phyloP scores from a whole-genome alignment of 2,329 filamentous ascomycete genomes.

The Claviceps fusiformis region DNA sequence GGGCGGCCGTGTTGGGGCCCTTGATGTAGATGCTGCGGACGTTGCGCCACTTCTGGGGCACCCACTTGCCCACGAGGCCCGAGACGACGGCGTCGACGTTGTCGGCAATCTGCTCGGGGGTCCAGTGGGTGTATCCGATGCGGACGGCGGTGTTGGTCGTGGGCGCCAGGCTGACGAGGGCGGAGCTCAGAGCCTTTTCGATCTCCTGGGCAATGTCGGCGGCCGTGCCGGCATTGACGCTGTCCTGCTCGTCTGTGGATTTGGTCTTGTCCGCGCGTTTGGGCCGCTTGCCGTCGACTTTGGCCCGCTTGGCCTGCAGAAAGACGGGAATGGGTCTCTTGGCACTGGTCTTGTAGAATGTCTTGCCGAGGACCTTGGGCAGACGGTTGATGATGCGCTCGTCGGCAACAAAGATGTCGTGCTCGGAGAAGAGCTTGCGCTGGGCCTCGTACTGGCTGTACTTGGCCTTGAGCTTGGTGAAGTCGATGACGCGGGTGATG shows the following conservation, averaged over 20 bases:
- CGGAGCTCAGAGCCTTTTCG: constrained; percentile 59
- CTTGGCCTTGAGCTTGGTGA: constrained; percentile 67
- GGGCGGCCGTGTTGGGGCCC: constrained; percentile 70
- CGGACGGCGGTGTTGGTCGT: constrained; percentile 69
- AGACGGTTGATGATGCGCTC: constrained; percentile 67
- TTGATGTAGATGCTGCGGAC: constrained; percentile 81
- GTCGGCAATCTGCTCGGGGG: constrained; percentile 59
- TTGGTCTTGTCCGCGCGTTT: constrained; percentile 37
- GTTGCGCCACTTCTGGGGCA: constrained; percentile 79
- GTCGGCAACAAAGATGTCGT: constrained; percentile 90
- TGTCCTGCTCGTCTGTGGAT: constrained; percentile 10
- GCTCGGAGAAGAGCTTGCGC: constrained; percentile 69
- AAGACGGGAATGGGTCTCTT: constrained; percentile 82
- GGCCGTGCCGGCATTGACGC: constrained; percentile 37
- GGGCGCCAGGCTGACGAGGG: constrained; percentile 67
- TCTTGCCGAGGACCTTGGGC: constrained; percentile 72
- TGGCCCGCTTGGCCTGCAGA: constrained; percentile 49
- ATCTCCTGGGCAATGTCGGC: constrained; percentile 67
- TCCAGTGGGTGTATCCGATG: constrained; percentile 64
- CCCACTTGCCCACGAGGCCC: constrained; percentile 61
- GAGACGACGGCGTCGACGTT: constrained; percentile 65
- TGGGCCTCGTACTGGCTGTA: constrained; percentile 81
- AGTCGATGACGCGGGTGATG: constrained; percentile 65
- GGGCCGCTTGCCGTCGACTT: constrained; percentile 43
- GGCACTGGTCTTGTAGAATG: constrained; percentile 70